Evolutionary conservation across 2,329 filamentous ascomycete species (phyloP).

Genomic region (Coniochaeta sp.): DNA sequence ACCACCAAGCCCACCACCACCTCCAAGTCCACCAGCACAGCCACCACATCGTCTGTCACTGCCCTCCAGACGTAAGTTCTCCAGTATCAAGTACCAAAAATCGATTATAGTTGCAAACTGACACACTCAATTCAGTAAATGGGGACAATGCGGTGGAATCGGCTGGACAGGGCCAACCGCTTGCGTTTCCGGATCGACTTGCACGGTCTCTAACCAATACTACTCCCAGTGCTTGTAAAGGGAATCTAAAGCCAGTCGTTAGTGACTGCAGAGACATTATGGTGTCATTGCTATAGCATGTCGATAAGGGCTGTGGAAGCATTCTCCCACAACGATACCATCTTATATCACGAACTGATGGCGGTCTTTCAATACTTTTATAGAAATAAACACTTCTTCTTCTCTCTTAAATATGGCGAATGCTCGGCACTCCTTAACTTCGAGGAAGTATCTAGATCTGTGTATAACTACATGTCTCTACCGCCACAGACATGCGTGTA

Average conservation of each 20-base stretch:
- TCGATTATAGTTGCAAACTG: background rate
- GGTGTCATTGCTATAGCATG: too few relatives aligned
- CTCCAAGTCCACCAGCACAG: background rate
- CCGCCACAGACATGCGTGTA: too few relatives aligned
- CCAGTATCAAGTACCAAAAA: background rate
- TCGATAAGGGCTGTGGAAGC: too few relatives aligned
- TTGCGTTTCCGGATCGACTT: constrained; percentile 13
- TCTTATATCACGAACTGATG: too few relatives aligned
- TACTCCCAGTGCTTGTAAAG: constrained; percentile 15
- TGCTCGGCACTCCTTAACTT: too few relatives aligned
- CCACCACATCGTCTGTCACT: constrained; percentile 6
- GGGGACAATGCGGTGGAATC: constrained; percentile 16
- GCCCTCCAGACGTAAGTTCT: constrained; percentile 5
- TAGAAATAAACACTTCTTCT: too few relatives aligned
- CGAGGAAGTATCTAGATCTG: too few relatives aligned
- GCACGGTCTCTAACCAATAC: constrained; percentile 10
- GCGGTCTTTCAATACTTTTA: too few relatives aligned
- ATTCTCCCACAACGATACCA: too few relatives aligned
- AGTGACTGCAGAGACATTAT: too few relatives aligned
- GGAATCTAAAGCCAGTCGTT: background rate
- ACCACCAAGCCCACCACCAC: constrained; percentile 2
- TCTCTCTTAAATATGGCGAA: too few relatives aligned
- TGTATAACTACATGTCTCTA: too few relatives aligned
- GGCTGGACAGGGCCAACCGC: constrained; percentile 12
- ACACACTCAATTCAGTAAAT: constrained; percentile 5